Conservation (phyloP, 139 green algal species). For the Chlorella sp. region DNA sequence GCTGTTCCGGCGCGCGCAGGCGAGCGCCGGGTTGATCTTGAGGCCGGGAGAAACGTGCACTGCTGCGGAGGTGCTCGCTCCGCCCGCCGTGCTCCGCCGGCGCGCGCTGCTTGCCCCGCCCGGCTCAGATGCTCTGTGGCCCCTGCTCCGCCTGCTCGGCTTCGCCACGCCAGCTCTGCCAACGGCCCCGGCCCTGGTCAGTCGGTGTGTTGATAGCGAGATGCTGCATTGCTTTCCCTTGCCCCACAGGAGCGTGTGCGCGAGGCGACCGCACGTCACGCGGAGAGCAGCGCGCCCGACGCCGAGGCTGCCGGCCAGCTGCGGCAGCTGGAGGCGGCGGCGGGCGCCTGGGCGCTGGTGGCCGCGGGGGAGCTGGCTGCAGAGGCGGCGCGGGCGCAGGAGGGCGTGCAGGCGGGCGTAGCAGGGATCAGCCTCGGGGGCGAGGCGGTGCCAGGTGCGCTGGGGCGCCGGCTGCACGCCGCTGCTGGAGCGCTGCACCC, state of each 20-base stretch:
- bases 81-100: not conserved
- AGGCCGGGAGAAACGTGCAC: not conserved
- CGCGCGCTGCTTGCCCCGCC: not conserved
- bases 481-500: no score
- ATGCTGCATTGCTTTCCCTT: not conserved
- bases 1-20: conserved; percentile 57
- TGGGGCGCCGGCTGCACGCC: no score
- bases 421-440: conserved; percentile 41
- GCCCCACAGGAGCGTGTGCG: not conserved
- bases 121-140: no score
- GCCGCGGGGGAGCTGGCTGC: conserved; percentile 30
- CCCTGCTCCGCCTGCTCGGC: not conserved
- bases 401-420: conserved; percentile 28
- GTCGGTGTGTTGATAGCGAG: not conserved
- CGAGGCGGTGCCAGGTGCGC: conserved; percentile 10
- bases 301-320: conserved; percentile 12
- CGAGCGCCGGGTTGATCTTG: conserved; percentile 34
- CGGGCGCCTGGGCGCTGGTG: conserved; percentile 36
- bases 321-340: conserved; percentile 10
- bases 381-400: conserved; percentile 25
- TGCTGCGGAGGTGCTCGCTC: conserved; percentile 20
- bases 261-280: not conserved
- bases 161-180: not conserved
- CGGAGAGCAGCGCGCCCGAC: conserved; percentile 40
- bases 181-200: no score